These are phyloP conservation scores for Geotrichum restrictum DNA, from an alignment of 1,139 yeast species.

Conservation along the genomic window DNA sequence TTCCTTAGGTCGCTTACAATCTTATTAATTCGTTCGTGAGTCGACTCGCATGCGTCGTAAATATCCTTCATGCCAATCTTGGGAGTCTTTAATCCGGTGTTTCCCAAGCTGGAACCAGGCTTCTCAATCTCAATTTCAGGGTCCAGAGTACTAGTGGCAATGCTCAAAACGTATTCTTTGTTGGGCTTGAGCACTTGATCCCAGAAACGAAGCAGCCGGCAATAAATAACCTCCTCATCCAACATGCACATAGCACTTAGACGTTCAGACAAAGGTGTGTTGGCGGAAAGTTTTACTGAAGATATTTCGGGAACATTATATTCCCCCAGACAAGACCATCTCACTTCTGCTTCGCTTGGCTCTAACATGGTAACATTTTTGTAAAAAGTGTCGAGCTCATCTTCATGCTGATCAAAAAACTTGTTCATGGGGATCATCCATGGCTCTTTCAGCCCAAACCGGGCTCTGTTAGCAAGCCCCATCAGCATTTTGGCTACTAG, in stretches of 20 bases:
- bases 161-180: not conserved
- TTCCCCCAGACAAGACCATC: too few species aligned
- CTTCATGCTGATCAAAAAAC: conserved; percentile 57
- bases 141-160: not conserved
- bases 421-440: conserved; percentile 67
- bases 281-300: not conserved
- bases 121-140: not conserved
- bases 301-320: not conserved
- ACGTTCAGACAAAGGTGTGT: conserved; percentile 5
- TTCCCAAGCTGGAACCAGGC: not conserved
- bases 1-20: not conserved
- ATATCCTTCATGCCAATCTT: not conserved
- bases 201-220: conserved; percentile 7
- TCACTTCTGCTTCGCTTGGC: not conserved
- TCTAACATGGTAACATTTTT: conserved; percentile 50
- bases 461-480: conserved; percentile 72
- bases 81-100: too few species aligned
- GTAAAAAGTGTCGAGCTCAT: conserved; percentile 61
- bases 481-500: conserved; percentile 77
- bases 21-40: not conserved
- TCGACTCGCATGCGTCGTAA: conserved; percentile 3
- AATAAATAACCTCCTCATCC: conserved; percentile 7
- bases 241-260: conserved; percentile 7
- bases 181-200: conserved; percentile 1
- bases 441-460: conserved; percentile 78